These are phyloP conservation scores for Thermomucor indicae-seudaticae DNA, from an alignment of 371 early-diverging fungal species.

Conservation along the genomic window DNA sequence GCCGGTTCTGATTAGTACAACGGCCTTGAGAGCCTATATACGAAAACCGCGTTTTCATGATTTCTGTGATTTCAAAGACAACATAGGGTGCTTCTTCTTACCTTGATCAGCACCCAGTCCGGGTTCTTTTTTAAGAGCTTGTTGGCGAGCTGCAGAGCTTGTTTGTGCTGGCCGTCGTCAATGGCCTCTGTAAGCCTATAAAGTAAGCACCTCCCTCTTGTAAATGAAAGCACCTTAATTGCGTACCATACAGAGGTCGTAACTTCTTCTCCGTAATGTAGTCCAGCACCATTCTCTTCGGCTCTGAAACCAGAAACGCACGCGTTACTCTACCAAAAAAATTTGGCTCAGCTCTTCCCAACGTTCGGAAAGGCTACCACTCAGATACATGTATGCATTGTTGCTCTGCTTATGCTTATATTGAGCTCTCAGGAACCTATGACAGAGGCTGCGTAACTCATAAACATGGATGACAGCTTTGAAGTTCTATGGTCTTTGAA, in stretches of 20 bases:
- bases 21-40: conserved; percentile 78
- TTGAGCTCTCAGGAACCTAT: too few relatives aligned
- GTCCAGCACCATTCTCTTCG: conserved; percentile 19
- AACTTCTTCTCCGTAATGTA: conserved; percentile 43
- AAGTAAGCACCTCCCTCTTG: not conserved
- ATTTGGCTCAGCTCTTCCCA: too few relatives aligned
- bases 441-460: too few relatives aligned
- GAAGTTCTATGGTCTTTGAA: too few relatives aligned
- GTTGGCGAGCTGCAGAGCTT: conserved; percentile 60
- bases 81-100: too few relatives aligned
- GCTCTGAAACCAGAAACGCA: too few relatives aligned
- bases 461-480: too few relatives aligned
- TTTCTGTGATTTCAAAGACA: not conserved
- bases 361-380: too few relatives aligned
- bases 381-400: too few relatives aligned
- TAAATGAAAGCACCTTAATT: not conserved
- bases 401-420: too few relatives aligned
- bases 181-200: conserved; percentile 56
- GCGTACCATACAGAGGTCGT: conserved; percentile 30
- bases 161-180: conserved; percentile 68
- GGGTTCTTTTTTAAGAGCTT: conserved; percentile 71
- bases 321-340: too few relatives aligned
- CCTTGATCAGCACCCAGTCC: conserved; percentile 63
- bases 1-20: conserved; percentile 67
- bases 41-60: not conserved